These are phyloP conservation scores for Penicillium verrucosum DNA, from an alignment of 2,329 filamentous ascomycete species.

Conservation along the genomic window DNA sequence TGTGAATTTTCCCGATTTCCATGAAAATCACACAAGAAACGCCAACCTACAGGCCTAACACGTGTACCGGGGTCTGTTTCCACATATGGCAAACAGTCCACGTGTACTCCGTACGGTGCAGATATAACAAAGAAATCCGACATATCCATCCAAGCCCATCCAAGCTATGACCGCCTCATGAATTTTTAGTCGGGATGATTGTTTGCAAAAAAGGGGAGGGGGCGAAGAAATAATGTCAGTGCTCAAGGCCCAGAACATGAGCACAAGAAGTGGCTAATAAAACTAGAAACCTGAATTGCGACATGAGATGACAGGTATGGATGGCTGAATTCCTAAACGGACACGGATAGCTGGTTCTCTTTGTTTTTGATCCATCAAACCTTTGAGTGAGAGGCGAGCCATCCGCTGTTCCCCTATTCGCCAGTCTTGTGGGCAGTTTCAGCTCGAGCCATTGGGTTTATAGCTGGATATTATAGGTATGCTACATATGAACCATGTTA, in stretches of 20 bases:
- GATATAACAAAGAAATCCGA: slow-evolving; percentile 3
- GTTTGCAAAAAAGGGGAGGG: too few species aligned
- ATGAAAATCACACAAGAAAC: not conserved
- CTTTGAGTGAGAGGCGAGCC: slow-evolving; percentile 55
- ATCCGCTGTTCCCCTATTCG: slow-evolving; percentile 80
- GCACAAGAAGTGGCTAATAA: not conserved
- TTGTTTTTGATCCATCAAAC: not conserved
- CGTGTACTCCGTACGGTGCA: not conserved
- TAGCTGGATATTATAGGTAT: slow-evolving; percentile 12
- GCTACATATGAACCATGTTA: not conserved
- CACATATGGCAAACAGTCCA: not conserved
- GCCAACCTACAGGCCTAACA: slow-evolving; percentile 1
- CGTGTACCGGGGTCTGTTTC: slow-evolving; percentile 1
- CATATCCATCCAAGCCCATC: not conserved
- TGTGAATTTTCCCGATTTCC: not conserved
- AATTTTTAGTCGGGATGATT: not conserved
- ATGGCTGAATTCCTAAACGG: not conserved
- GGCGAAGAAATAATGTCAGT: not conserved
- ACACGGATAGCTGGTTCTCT: not conserved
- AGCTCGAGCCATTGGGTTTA: slow-evolving; percentile 57
- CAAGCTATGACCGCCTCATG: not conserved
- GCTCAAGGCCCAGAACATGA: not conserved
- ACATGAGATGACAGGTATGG: not conserved
- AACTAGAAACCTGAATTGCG: not conserved
- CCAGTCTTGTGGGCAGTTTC: slow-evolving; percentile 68